phyloP scores from a whole-genome alignment of 768 basidiomycete species.

The Phanerochaete sordida region DNA sequence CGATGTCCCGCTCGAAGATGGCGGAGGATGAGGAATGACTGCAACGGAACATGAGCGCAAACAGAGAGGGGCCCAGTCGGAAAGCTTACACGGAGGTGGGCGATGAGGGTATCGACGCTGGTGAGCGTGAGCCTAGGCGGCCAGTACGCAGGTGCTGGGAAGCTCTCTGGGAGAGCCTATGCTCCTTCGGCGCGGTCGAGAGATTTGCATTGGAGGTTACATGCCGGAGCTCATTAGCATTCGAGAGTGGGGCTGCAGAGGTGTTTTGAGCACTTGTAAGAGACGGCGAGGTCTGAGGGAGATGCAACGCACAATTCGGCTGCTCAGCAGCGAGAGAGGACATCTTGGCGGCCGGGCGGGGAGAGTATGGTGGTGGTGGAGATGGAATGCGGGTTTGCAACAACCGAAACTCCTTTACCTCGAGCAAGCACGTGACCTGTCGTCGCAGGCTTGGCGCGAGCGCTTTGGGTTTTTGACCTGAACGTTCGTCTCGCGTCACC shows the following conservation, averaged over 20 bases:
- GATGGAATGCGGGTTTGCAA: constrained; percentile 1
- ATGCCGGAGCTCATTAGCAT: constrained; percentile 43
- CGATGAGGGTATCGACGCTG: constrained; percentile 74
- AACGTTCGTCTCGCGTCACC: neutral
- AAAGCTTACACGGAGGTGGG: constrained; percentile 69
- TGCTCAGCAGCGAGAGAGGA: constrained; percentile 1
- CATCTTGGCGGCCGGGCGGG: neutral
- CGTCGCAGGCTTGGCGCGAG: neutral
- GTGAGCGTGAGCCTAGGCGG: constrained; percentile 59
- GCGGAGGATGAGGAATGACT: constrained; percentile 80
- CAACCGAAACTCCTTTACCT: constrained; percentile 2
- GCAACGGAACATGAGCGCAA: constrained; percentile 8
- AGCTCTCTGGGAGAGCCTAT: constrained; percentile 37
- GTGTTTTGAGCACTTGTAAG: neutral
- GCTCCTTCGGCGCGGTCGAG: constrained; percentile 30
- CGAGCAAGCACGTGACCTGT: neutral
- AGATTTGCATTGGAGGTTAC: constrained; percentile 51
- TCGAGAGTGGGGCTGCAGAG: neutral
- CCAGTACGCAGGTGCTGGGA: constrained; percentile 47
- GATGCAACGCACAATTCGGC: neutral
- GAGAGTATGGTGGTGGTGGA: neutral
- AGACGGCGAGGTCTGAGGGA: neutral
- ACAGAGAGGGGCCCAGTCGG: neutral
- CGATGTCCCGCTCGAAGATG: constrained; percentile 91
- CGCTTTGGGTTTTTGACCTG: neutral